Evolutionary conservation across 1,284 basidiomycete genomes (phyloP).

Genomic region (Thecaphora thlaspeos): DNA sequence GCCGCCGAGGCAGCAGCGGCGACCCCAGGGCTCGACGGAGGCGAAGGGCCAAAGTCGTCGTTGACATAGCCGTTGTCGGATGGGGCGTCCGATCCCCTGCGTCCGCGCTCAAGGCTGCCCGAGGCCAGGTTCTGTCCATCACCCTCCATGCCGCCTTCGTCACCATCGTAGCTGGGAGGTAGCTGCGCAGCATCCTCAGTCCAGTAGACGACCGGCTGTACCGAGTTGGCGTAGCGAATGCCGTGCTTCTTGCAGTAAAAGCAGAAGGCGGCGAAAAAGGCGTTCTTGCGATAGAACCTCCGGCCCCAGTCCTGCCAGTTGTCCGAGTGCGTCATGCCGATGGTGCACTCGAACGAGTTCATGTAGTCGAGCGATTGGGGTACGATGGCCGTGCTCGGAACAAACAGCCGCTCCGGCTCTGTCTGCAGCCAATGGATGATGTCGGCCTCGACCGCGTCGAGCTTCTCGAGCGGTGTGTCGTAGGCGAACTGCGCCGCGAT

Average conservation of each 20-base stretch:
- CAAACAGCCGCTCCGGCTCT: constrained; percentile 51
- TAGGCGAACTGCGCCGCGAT: constrained; percentile 49
- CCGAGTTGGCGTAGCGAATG: constrained; percentile 41
- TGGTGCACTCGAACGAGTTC: constrained; percentile 48
- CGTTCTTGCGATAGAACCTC: constrained; percentile 46
- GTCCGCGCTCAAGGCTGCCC: not conserved
- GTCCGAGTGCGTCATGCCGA: constrained; percentile 54
- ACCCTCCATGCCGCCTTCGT: constrained; percentile 2
- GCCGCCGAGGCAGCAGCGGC: constrained; percentile 10
- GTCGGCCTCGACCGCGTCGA: constrained; percentile 52
- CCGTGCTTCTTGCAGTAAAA: constrained; percentile 55
- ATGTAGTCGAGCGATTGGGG: constrained; percentile 50
- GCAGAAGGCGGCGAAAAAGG: constrained; percentile 50
- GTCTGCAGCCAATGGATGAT: constrained; percentile 55
- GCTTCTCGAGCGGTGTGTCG: constrained; percentile 48
- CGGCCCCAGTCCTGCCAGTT: constrained; percentile 56
- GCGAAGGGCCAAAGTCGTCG: constrained; percentile 38
- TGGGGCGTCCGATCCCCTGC: not conserved
- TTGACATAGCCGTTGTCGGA: constrained; percentile 27
- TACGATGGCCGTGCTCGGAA: constrained; percentile 49
- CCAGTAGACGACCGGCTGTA: constrained; percentile 50
- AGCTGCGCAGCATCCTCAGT: constrained; percentile 34
- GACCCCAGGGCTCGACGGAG: constrained; percentile 24
- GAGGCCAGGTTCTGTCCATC: constrained; percentile 9
- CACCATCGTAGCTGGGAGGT: constrained; percentile 38